Evolutionary conservation across 495 filamentous ascomycete species (phyloP), one percentile per base, ranked within the genome.

Genomic region (Penicillium alfredii): DNA sequence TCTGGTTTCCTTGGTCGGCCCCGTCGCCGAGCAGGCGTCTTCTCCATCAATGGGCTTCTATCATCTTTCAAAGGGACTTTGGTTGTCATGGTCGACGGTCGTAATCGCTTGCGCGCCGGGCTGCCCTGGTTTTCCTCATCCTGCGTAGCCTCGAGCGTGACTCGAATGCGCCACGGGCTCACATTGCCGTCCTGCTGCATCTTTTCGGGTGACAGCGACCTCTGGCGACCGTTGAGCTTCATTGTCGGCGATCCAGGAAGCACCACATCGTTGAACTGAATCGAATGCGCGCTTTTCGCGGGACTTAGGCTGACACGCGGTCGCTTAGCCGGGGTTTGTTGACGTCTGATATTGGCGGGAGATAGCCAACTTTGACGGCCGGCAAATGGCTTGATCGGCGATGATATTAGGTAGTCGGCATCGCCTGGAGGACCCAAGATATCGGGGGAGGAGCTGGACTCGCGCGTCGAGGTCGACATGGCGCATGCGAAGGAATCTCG

Each of bases 101-200:
- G 53, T 3, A 51, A 40, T 16, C 53, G 55, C 46, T 72, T 70
- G 25, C 44, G 58, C 37, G 62, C 42, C 10, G 55, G 58, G 18
- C 50, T 60, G 7, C 31, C 51, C 15, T 58, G 45, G 17, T 57
- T 58, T 13, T 63, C 61, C 16, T 68, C 64, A 20, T 73, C 64
- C 34, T 71, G 72, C 38, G 74, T 73, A 8, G 75, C 75, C 58
- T 79, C 69, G 17, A 79, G 63, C 3, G 74, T 74, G 30, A 79
- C 65, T 13, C 72, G 64, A 37, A 79, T 74, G 40, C 71, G 68
- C 75, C 75, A 79, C 26, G 75, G 75, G 40, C 69, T 76, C 6
- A 58, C 45, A 45, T 64, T 59, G 12, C 60, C 61, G 8, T 69
- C 53, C 22, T 55, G 40, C 25, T 49, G 54, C 6, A 43, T 36